These are phyloP conservation scores for Trichoderma breve DNA, from an alignment of 2,329 filamentous ascomycete species.

Conservation along the genomic window DNA sequence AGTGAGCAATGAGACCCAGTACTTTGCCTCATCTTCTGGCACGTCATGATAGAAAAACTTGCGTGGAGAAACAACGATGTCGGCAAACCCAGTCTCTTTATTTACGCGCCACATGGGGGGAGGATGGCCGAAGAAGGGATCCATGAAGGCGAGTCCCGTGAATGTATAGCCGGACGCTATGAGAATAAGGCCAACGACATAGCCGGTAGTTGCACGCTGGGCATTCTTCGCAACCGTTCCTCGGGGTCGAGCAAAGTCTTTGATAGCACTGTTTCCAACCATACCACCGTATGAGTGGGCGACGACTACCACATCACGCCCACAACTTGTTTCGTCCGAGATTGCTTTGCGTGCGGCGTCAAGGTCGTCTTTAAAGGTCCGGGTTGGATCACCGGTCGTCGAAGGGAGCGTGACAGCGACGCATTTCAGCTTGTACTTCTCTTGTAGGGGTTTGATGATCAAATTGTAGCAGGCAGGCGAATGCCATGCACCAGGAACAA, in stretches of 20 bases:
- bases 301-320: neutral
- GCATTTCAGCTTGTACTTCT: neutral
- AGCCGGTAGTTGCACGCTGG: neutral
- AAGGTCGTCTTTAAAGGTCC: neutral
- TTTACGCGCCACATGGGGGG: neutral
- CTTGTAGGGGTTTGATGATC: neutral
- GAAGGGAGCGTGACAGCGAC: neutral
- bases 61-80: neutral
- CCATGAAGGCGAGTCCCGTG: conserved; percentile 1
- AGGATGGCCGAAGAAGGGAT: neutral
- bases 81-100: neutral
- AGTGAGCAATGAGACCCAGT: neutral
- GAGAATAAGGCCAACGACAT: conserved; percentile 1
- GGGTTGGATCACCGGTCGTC: neutral
- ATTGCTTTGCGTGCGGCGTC: neutral
- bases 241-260: neutral
- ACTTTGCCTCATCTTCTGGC: conserved; percentile 1
- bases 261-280: conserved; percentile 6
- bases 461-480: neutral
- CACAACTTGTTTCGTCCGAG: neutral
- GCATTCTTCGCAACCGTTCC: neutral
- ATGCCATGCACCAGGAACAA: conserved; percentile 2
- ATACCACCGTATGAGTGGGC: neutral
- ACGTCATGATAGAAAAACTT: neutral
- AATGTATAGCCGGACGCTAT: neutral